phyloP scores from a whole-genome alignment of 495 filamentous ascomycete species.

The Stereocaulon alpinum region DNA sequence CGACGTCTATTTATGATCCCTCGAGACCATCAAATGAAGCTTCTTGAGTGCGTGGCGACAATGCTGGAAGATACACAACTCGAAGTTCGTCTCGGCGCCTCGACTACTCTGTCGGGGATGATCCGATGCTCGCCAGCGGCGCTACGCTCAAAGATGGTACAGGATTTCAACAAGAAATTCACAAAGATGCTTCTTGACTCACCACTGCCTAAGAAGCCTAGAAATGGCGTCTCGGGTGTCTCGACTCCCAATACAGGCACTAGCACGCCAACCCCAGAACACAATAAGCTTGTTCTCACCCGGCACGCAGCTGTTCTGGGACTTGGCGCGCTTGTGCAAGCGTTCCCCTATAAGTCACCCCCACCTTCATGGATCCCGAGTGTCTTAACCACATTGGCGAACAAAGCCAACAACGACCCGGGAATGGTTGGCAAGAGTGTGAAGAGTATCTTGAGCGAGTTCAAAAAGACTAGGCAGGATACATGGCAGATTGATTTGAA shows the following conservation, averaged over 20 bases:
- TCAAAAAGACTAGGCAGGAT: slow-evolving; percentile 99
- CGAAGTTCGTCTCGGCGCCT: slow-evolving; percentile 89
- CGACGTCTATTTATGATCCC: slow-evolving; percentile 88
- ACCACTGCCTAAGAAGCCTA: slow-evolving; percentile 70
- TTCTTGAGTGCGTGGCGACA: slow-evolving; percentile 81
- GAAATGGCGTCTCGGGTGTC: slow-evolving; percentile 29
- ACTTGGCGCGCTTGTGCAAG: slow-evolving; percentile 81
- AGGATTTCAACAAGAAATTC: slow-evolving; percentile 67
- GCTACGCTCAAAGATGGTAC: slow-evolving; percentile 66
- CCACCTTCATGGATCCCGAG: slow-evolving; percentile 92
- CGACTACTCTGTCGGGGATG: slow-evolving; percentile 90
- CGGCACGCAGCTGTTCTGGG: slow-evolving; percentile 90
- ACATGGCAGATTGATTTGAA: slow-evolving; percentile 97
- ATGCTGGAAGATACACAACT: slow-evolving; percentile 91
- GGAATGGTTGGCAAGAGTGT: slow-evolving; percentile 94
- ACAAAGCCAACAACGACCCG: slow-evolving; percentile 74
- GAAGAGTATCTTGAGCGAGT: slow-evolving; percentile 91
- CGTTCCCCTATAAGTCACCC: slow-evolving; percentile 93
- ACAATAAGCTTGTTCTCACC: slow-evolving; percentile 64
- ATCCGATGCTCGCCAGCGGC: slow-evolving; percentile 86
- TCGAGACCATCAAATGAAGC: slow-evolving; percentile 57
- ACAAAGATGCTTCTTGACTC: slow-evolving; percentile 64
- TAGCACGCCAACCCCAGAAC: slow-evolving; percentile 69
- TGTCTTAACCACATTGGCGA: slow-evolving; percentile 76
- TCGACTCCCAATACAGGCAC: slow-evolving; percentile 48